Base-by-base conservation (phyloP, 2,329 filamentous ascomycete species). In the Fusarium tupiense region DNA sequence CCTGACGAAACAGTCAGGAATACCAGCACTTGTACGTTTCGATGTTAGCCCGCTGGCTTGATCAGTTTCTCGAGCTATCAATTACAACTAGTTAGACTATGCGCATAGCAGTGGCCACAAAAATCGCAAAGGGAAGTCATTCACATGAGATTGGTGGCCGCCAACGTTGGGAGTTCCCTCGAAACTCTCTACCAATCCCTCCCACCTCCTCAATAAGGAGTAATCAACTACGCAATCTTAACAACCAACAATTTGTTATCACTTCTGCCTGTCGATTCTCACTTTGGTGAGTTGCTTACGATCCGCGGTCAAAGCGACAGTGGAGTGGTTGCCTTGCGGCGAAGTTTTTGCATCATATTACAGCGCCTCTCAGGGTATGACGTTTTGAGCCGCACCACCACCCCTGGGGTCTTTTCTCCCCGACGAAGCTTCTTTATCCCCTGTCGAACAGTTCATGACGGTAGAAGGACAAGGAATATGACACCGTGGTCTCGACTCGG, bases 311-410 rank as follows among this genome's bases (percentile, higher is more conserved):
- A 50, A 68, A 47, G 26, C 17, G 26, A 58, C 22, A 50, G 47
- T 58, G 59, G 65, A 64, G 65, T 33, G 71, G 73, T 69, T 74
- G 61, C 64, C 56, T 40, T 56, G 61, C 61, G 67, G 66, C 63
- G 57, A 71, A 40, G 41, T 58, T 61, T 69, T 69, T 77, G 73
- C 75, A 77, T 76, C 75, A 77, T 77, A 57, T 44, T 57, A 67
- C 67, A 69, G 56, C 58, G 60, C 64, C 54, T 50, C 61, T 8
- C 35, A 33, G 26, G 46, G 63, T 68, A 77, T 77, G 75, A 77
- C 75, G 75, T 77, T 73, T 71, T 71, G 50, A 70, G 67, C 65
- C 58, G 67, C 50, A 71, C 71, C 71, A 74, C 56, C 57, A 69
- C 58, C 58, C 53, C 38, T 61, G 50, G 65, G 50, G 17, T 31